Conservation (phyloP, 2,329 filamentous ascomycete genomes). For the Xylaria sp. region DNA sequence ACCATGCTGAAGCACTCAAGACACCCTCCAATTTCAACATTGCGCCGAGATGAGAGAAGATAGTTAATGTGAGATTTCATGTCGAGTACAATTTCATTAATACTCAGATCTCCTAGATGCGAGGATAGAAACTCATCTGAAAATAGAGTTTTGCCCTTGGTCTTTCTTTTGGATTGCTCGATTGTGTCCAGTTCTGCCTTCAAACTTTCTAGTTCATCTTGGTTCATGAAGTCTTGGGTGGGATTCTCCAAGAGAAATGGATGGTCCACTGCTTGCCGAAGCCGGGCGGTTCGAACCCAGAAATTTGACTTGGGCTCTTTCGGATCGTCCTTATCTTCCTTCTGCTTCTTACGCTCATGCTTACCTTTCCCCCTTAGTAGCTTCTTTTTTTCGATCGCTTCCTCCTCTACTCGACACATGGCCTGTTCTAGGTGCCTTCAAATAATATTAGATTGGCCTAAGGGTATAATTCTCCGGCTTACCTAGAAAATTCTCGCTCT, state of each 20-base stretch:
- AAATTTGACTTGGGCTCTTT: background rate
- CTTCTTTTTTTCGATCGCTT: background rate
- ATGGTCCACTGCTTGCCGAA: constrained; percentile 35
- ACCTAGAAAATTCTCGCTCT: constrained; percentile 25
- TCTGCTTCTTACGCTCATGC: background rate
- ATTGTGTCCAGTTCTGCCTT: constrained; percentile 7
- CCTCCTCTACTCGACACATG: background rate
- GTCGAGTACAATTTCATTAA: background rate
- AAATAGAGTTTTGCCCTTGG: background rate
- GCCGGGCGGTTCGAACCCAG: background rate
- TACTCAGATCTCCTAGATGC: background rate
- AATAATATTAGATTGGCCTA: background rate
- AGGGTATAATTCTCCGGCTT: background rate
- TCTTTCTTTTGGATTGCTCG: background rate
- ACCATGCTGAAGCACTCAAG: background rate
- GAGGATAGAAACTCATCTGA: background rate
- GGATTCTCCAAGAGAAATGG: constrained; percentile 18
- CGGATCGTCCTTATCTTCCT: background rate
- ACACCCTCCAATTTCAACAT: background rate
- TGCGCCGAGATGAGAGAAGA: background rate
- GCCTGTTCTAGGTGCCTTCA: constrained; percentile 12
- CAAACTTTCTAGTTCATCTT: constrained; percentile 2
- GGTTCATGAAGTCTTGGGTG: constrained; percentile 2
- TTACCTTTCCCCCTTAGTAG: background rate
- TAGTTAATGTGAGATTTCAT: constrained; percentile 15